These are phyloP conservation scores for Casuarina cunninghamiana DNA, from an alignment of 306 rosid genomes.

Conservation along the genomic window DNA sequence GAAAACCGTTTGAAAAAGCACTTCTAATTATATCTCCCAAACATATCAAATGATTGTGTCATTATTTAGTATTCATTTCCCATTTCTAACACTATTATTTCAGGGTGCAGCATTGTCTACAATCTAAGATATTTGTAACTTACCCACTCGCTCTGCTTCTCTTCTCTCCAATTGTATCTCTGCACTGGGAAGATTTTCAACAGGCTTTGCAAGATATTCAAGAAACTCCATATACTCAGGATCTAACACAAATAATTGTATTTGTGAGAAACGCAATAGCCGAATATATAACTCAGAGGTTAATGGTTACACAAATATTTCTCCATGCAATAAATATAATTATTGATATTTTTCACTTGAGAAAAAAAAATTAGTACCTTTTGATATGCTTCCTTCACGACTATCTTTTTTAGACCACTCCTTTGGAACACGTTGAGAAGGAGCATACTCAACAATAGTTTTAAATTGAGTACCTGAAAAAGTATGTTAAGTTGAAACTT, in stretches of 20 bases:
- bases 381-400: conserved; percentile 69
- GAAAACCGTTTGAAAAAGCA: background rate
- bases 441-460: conserved; percentile 71
- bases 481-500: conserved; percentile 13
- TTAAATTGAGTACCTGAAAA: conserved; percentile 62
- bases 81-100: conserved; percentile 1
- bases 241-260: conserved; percentile 54
- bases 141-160: conserved; percentile 75
- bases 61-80: background rate
- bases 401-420: conserved; percentile 60
- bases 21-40: background rate
- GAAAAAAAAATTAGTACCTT: conserved; percentile 39
- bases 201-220: conserved; percentile 63
- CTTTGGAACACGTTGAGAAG: conserved; percentile 74
- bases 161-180: conserved; percentile 78
- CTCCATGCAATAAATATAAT: conserved; percentile 22
- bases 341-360: background rate
- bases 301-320: conserved; percentile 19
- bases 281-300: conserved; percentile 21
- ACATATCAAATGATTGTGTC: background rate
- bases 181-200: conserved; percentile 82
- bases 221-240: conserved; percentile 76
- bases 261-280: conserved; percentile 43
- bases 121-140: conserved; percentile 25
- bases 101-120: background rate